phyloP scores from a whole-genome alignment of 352 stramenopile species.

The Peronosclerospora sorghi region DNA sequence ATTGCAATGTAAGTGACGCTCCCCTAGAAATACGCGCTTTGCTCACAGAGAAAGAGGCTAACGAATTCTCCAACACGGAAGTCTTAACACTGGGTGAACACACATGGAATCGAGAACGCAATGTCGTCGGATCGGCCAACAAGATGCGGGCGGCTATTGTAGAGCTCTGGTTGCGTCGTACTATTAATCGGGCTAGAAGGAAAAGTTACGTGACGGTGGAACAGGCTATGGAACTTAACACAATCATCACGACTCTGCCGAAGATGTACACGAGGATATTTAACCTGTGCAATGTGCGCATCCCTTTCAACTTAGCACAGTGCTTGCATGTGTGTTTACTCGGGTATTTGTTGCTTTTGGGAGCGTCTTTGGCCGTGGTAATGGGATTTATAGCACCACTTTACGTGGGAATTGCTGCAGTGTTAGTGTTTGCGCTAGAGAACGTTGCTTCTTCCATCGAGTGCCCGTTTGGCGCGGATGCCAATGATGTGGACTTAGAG shows the following conservation, averaged over 20 bases:
- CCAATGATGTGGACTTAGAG: slow-evolving; percentile 35
- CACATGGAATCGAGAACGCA: slow-evolving; percentile 35
- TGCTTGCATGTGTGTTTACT: slow-evolving; percentile 32
- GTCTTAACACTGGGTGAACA: slow-evolving; percentile 27
- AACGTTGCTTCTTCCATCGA: slow-evolving; percentile 38
- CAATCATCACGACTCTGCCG: slow-evolving; percentile 30
- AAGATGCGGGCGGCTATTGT: slow-evolving; percentile 38
- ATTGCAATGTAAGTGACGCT: slow-evolving; percentile 34
- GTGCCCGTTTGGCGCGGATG: slow-evolving; percentile 27
- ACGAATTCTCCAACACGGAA: slow-evolving; percentile 27
- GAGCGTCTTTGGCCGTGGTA: slow-evolving; percentile 6
- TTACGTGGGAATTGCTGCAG: slow-evolving; percentile 27
- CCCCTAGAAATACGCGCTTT: slow-evolving; percentile 31
- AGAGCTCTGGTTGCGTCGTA: slow-evolving; percentile 45
- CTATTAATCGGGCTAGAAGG: slow-evolving; percentile 26
- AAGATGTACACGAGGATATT: slow-evolving; percentile 44
- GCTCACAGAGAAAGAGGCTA: slow-evolving; percentile 30
- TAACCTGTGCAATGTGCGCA: slow-evolving; percentile 36
- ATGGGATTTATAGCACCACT: slow-evolving; percentile 14
- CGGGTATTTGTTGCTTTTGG: slow-evolving; percentile 32
- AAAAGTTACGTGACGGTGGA: slow-evolving; percentile 33
- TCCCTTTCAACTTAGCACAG: slow-evolving; percentile 33
- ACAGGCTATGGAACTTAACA: slow-evolving; percentile 40
- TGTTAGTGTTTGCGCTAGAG: slow-evolving; percentile 42
- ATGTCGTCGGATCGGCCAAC: slow-evolving; percentile 37